Evolutionary conservation across 163 green algal species (phyloP), one percentile per base, ranked within the genome.

Genomic region (Scenedesmus sp.): DNA sequence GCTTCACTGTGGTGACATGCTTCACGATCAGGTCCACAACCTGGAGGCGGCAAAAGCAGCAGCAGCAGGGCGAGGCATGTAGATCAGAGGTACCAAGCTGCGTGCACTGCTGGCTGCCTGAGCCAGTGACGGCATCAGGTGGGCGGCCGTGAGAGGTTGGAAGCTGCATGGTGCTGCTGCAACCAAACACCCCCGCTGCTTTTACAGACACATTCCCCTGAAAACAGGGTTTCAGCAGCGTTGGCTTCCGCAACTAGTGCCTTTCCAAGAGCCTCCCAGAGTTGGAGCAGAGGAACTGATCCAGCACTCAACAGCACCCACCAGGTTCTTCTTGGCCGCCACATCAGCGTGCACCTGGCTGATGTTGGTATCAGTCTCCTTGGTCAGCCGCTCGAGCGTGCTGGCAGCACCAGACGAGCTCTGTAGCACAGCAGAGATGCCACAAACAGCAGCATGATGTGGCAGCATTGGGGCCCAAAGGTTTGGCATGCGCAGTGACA

Each of bases 241-340:
- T 6, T 53, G 10, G 7, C 46, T 16, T 53, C 46, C 46, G 46
- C 46, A 53, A 53, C 46, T 16, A 53, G 7, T 10, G 10, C 7
- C 46, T 53, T 10, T 53, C 10, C 46, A 53, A 10, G 46, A 53
- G 53, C 53, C 26, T 30, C 26, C 15, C 53, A 30, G 15, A 22
- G 18, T 7, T 6, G 3, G 15, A 24, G 26, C 53, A 65, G 15
- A 65, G 18, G 15, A 65, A 22, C 3, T 16, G 26, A 65, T 43
- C 7, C 33, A 46, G 73, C 73, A 82, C 70, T n/a, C 73, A 46
- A 7, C 73, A 79, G n/a, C 6, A 70, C 83, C 51, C 90, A 97
- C 96, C 92, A 97, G 91, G 61, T 93, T 51, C 91, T 97, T 98
- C 93, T 97, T 98, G 15, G 86, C 79, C n/a, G 92, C 85, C 6